Base-by-base conservation (phyloP, 768 basidiomycete genomes). In the Agaricus bisporus region DNA sequence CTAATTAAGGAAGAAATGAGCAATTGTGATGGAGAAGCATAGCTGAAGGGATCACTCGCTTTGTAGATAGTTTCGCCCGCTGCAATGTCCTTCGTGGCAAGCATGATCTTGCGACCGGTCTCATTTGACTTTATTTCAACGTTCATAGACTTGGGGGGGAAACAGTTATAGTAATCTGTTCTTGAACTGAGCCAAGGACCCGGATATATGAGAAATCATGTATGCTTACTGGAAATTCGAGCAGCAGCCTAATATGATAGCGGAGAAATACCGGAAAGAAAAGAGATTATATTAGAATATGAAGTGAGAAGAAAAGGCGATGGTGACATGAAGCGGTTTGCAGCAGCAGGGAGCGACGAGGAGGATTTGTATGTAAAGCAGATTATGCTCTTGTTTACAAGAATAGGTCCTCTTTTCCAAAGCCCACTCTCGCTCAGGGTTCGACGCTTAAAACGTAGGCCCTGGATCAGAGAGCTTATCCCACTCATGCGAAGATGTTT, bases 401-500 rank as follows among this genome's bases (percentile, higher is more conserved):
- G 51, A 53, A 59, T 61, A 56, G 64, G 62, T 75, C 66, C 70
- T 58, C 67, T 36, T 29, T 47, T 48, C 32, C 38, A 49, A 42
- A 54, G 48, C 32, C 44, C 53, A 49, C 28, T 43, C 46, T 39
- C 50, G 52, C 51, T 46, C 44, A 48, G 43, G 44, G 48, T 25
- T 49, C 26, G 25, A 35, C 25, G 41, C 50, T 48, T 50, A 64
- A 59, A 63, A 67, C 55, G 58, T 64, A 54, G 72, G 77, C 56
- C 81, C 86, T 45, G 86, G 78, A 65, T 91, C 88, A 60, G 89
- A 88, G 73, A 93, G 69, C 60, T 77, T 85, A 71, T 93, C 91
- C 91, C 90, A 93, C 67, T 91, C 91, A 70, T 90, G 88, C 48
- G 91, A 93, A 39, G 91, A 90, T 29, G 88, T 75, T 73, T 89